A percentile compares a stretch with the other conserved stretches of the same genome.
Conservation (phyloP, 2,329 filamentous ascomycete genomes). For the Phialocephala subalpina region DNA sequence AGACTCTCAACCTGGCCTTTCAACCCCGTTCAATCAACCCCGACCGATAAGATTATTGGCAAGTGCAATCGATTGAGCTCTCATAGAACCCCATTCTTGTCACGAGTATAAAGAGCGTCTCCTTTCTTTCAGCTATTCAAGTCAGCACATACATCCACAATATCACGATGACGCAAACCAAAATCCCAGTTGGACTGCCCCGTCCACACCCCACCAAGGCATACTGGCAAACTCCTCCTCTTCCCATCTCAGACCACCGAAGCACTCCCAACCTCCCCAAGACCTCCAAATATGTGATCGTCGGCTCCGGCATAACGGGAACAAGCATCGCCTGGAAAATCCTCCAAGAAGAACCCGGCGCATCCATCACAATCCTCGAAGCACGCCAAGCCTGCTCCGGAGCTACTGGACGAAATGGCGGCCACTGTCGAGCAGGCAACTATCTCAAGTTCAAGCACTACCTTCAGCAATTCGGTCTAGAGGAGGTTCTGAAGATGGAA, state of each 20-base stretch:
- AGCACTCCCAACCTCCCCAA: constrained; percentile 36
- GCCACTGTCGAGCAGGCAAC: constrained; percentile 8
- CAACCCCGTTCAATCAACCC: not conserved
- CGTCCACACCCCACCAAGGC: constrained; percentile 40
- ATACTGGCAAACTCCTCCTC: constrained; percentile 45
- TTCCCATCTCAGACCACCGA: constrained; percentile 42
- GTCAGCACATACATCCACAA: too few species aligned
- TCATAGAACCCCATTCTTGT: not conserved
- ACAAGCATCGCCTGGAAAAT: constrained; percentile 36
- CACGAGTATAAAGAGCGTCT: not conserved
- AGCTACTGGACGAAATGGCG: constrained; percentile 2
- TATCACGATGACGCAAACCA: constrained; percentile 10
- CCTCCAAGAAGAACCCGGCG: constrained; percentile 34
- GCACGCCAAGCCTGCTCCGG: not conserved
- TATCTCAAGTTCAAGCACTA: constrained; percentile 19
- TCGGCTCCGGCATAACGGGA: constrained; percentile 35
- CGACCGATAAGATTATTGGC: not conserved
- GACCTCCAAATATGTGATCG: constrained; percentile 27
- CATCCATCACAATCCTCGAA: constrained; percentile 13
- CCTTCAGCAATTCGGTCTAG: constrained; percentile 21
- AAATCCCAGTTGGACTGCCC: constrained; percentile 37
- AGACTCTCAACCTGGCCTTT: not conserved
- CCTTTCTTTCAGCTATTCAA: not conserved
- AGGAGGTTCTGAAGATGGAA: constrained; percentile 42
- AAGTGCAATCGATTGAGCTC: not conserved